Percentiles rank a stretch among this genome's conserved stretches.
These are phyloP conservation scores for Cryptococcus sp. DNA, from an alignment of 1,284 basidiomycete species.

Conservation along the genomic window DNA sequence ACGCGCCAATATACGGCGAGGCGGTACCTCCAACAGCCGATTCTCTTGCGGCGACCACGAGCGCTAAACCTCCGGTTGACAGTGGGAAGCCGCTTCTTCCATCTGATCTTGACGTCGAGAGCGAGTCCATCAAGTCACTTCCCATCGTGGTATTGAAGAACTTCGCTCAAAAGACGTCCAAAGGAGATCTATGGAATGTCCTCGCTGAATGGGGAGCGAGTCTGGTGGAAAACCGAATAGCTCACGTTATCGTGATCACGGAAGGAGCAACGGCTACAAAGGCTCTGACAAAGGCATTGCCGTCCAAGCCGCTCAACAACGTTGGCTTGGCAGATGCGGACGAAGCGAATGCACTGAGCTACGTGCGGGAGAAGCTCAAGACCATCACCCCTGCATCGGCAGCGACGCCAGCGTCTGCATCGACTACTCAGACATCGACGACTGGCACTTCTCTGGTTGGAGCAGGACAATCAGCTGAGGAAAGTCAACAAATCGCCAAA, in stretches of 20 bases:
- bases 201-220: conserved; percentile 83
- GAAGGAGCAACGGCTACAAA: conserved; percentile 89
- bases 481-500: conserved; percentile 64
- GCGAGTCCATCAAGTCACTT: conserved; percentile 62
- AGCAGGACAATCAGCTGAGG: conserved; percentile 48
- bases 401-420: neutral
- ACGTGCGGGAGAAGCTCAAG: conserved; percentile 76
- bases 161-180: conserved; percentile 66
- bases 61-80: conserved; percentile 2
- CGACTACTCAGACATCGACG: conserved; percentile 54
- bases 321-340: conserved; percentile 85
- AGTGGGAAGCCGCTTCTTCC: conserved; percentile 6
- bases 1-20: conserved; percentile 35
- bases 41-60: conserved; percentile 24
- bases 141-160: conserved; percentile 85
- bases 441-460: conserved; percentile 19
- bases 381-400: conserved; percentile 3
- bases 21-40: conserved; percentile 27
- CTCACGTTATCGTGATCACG: conserved; percentile 88
- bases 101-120: conserved; percentile 45
- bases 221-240: conserved; percentile 78
- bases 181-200: conserved; percentile 71
- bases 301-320: conserved; percentile 77
- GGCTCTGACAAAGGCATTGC: conserved; percentile 80
- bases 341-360: conserved; percentile 71